phyloP scores from a whole-genome alignment of 1,139 yeast genomes.

The Saccharomyces hybrid region DNA sequence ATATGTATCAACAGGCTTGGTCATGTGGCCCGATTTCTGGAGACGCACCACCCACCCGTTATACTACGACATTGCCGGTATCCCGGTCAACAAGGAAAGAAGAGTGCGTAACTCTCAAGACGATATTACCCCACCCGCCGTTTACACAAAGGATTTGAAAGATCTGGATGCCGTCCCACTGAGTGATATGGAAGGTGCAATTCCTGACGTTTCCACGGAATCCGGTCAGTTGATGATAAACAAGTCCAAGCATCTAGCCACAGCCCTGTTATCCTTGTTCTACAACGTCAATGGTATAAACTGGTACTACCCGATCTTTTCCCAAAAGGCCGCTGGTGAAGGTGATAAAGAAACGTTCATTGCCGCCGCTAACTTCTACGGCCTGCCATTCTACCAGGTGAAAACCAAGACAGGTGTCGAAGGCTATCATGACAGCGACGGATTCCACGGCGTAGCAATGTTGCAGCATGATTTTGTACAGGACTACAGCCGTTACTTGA shows the following conservation, averaged over 20 bases:
- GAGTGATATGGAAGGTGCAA: conserved; percentile 61
- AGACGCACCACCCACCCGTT: conserved; percentile 61
- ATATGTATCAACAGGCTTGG: conserved; percentile 49
- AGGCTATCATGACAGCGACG: conserved; percentile 23
- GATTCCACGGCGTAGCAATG: conserved; percentile 30
- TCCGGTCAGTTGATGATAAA: conserved; percentile 74
- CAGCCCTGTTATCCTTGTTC: conserved; percentile 61
- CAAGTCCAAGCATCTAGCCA: conserved; percentile 56
- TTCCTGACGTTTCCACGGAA: conserved; percentile 77
- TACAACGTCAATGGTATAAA: conserved; percentile 76
- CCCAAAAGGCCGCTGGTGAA: conserved; percentile 83
- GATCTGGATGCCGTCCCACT: conserved; percentile 41
- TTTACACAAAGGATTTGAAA: conserved; percentile 26
- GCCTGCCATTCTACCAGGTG: conserved; percentile 59
- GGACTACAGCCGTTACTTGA: conserved; percentile 21
- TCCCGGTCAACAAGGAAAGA: conserved; percentile 35
- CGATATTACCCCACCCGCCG: conserved; percentile 32
- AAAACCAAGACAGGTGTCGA: conserved; percentile 34
- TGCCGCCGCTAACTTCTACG: conserved; percentile 65
- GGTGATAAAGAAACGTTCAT: conserved; percentile 88
- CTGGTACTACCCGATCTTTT: conserved; percentile 72
- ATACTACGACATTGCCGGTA: conserved; percentile 58
- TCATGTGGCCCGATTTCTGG: conserved; percentile 85
- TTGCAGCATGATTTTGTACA: conserved; percentile 29
- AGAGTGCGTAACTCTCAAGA: conserved; percentile 40